Conservation (phyloP, 2,329 filamentous ascomycete genomes). For the Podosphaera xanthii region DNA sequence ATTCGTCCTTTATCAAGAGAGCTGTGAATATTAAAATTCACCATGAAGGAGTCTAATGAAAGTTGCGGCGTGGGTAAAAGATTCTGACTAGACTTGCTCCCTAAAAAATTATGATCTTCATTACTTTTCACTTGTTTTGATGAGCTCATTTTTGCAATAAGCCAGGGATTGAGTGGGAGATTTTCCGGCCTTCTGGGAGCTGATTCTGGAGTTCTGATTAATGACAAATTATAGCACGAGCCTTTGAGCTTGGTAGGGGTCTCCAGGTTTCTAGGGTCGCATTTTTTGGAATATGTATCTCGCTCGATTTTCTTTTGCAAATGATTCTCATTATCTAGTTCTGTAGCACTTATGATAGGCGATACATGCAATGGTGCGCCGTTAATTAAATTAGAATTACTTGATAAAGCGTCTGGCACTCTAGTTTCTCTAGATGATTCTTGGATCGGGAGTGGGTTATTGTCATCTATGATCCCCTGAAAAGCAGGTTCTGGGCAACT, state of each 20-base stretch:
- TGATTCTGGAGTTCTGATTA: background rate
- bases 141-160: conserved; percentile 19
- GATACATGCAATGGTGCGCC: background rate
- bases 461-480: conserved; percentile 3
- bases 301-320: background rate
- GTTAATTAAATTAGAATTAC: background rate
- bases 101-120: background rate
- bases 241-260: background rate
- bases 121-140: conserved; percentile 3
- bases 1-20: background rate
- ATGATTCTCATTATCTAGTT: background rate
- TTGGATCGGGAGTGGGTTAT: conserved; percentile 12
- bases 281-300: background rate
- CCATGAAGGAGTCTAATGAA: conserved; percentile 4
- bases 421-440: background rate
- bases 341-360: background rate
- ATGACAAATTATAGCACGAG: background rate
- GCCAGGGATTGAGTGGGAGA: conserved; percentile 18
- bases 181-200: background rate
- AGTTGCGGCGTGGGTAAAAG: conserved; percentile 5
- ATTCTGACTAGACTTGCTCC: background rate
- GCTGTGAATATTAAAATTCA: background rate
- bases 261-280: background rate
- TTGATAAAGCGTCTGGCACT: background rate
- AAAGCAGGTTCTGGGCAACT: background rate